These are phyloP conservation scores for Puccinia triticina DNA, from an alignment of 1,284 basidiomycete species.

Conservation along the genomic window DNA sequence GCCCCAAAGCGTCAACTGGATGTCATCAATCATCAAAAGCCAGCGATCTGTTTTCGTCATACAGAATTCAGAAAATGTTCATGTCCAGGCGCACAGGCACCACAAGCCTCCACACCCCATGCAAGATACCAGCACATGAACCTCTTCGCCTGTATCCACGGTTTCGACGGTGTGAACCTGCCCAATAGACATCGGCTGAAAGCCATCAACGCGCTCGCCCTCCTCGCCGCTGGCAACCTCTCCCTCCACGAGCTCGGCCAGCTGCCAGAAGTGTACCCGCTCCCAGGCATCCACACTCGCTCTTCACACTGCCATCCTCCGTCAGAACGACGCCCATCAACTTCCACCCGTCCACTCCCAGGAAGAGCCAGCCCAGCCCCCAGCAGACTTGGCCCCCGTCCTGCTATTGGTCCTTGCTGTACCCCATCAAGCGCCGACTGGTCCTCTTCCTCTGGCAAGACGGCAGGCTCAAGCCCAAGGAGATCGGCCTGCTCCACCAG, in stretches of 20 bases:
- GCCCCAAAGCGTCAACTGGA: no score
- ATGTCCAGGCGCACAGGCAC: no score
- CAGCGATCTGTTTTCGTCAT: no score
- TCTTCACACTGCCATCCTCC: slow-evolving; percentile 25
- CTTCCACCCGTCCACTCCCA: no score
- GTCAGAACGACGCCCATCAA: slow-evolving; percentile 3
- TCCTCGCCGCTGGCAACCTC: slow-evolving; percentile 19
- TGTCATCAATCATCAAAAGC: no score
- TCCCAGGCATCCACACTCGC: slow-evolving; percentile 1
- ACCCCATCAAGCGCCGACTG: slow-evolving; percentile 80
- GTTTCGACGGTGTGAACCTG: no score
- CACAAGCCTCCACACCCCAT: no score
- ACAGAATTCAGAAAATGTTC: no score
- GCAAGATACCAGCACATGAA: no score
- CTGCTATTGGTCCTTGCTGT: slow-evolving; percentile 77
- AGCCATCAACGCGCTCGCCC: slow-evolving; percentile 19
- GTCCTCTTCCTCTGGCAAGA: slow-evolving; percentile 80
- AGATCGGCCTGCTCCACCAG: slow-evolving; percentile 63
- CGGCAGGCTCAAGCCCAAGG: slow-evolving; percentile 75
- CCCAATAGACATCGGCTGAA: no score
- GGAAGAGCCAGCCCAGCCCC: background rate
- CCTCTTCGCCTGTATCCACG: no score
- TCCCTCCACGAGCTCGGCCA: slow-evolving; percentile 23
- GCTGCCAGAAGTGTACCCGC: slow-evolving; percentile 24
- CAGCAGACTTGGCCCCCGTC: slow-evolving; percentile 62